Evolutionary conservation across 768 basidiomycete genomes (phyloP).

Genomic region (Chalciporus sphaerocephalus): DNA sequence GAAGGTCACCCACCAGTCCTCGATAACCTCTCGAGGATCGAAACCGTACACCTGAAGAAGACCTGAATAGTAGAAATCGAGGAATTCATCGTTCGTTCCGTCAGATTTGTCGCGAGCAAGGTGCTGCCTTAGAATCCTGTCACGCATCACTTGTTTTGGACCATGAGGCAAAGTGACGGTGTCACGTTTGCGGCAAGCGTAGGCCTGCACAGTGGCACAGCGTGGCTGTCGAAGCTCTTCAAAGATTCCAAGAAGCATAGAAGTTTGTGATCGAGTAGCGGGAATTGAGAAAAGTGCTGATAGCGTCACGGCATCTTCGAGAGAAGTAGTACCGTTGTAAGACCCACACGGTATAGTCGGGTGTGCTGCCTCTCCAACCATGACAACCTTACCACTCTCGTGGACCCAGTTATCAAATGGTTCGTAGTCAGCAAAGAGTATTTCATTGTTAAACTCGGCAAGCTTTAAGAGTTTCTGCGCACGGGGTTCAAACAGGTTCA

Average conservation of each 20-base stretch:
- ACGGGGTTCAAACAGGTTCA: conserved; percentile 22
- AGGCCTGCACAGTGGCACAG: conserved; percentile 35
- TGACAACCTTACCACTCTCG: conserved; percentile 44
- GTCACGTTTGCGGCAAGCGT: conserved; percentile 42
- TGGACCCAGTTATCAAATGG: conserved; percentile 49
- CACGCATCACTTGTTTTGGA: conserved; percentile 41
- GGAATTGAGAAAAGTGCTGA: conserved; percentile 54
- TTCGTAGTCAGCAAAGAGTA: conserved; percentile 31
- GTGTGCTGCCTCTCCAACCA: conserved; percentile 59
- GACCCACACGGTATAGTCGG: conserved; percentile 48
- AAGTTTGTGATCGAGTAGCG: conserved; percentile 40
- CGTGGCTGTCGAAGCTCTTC: conserved; percentile 55
- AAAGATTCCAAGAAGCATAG: conserved; percentile 48
- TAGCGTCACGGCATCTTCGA: conserved; percentile 61
- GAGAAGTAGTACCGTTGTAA: conserved; percentile 42
- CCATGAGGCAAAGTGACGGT: conserved; percentile 42
- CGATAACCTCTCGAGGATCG: conserved; percentile 49
- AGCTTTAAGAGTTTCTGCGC: conserved; percentile 19
- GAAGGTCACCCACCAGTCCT: conserved; percentile 62
- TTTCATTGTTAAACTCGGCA: conserved; percentile 18
- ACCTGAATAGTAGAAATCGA: conserved; percentile 45
- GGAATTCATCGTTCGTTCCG: conserved; percentile 34
- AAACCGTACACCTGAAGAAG: conserved; percentile 47
- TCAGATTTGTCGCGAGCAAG: conserved; percentile 37
- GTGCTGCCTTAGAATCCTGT: conserved; percentile 30